These are phyloP conservation scores for Bifiguratus adelaidae DNA, from an alignment of 192 early-diverging fungal genomes.

Conservation along the genomic window DNA sequence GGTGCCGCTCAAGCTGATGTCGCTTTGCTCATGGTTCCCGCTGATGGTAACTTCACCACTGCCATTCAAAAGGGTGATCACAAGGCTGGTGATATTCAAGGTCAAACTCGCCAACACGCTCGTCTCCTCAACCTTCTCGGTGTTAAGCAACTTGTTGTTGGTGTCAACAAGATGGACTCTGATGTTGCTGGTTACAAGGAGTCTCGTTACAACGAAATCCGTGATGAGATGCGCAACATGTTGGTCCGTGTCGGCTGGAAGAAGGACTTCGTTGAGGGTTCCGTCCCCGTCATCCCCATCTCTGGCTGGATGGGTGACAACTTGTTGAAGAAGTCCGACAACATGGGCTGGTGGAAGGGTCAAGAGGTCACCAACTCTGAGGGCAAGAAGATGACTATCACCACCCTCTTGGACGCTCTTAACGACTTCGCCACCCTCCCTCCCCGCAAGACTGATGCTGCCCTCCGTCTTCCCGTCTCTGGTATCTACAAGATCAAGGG, in stretches of 20 bases:
- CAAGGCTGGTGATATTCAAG: slow-evolving; percentile 98
- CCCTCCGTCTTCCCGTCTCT: slow-evolving; percentile 94
- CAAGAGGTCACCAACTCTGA: slow-evolving; percentile 55
- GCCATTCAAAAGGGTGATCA: slow-evolving; percentile 71
- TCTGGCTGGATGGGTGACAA: slow-evolving; percentile 98
- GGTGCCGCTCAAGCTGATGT: slow-evolving; percentile 98
- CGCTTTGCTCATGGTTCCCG: slow-evolving; percentile 92
- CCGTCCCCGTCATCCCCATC: slow-evolving; percentile 94
- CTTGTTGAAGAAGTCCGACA: slow-evolving; percentile 87
- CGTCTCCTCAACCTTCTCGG: slow-evolving; percentile 96
- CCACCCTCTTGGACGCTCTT: slow-evolving; percentile 92
- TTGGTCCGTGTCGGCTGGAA: slow-evolving; percentile 98
- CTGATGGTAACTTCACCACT: slow-evolving; percentile 79
- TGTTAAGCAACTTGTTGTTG: slow-evolving; percentile 97
- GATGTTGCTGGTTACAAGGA: slow-evolving; percentile 91
- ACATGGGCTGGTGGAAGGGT: slow-evolving; percentile 98
- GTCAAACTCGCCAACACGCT: slow-evolving; percentile 99
- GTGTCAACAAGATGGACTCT: slow-evolving; percentile 99
- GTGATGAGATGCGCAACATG: slow-evolving; percentile 90
- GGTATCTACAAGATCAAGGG: slow-evolving; percentile 98
- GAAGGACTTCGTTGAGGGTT: slow-evolving; percentile 89
- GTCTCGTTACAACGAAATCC: slow-evolving; percentile 92
- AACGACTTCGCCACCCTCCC: slow-evolving; percentile 93
- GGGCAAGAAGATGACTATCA: no score
- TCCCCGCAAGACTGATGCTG: slow-evolving; percentile 89